phyloP scores from a whole-genome alignment of 2,329 filamentous ascomycete species.

The Sporothrix schenckii region DNA sequence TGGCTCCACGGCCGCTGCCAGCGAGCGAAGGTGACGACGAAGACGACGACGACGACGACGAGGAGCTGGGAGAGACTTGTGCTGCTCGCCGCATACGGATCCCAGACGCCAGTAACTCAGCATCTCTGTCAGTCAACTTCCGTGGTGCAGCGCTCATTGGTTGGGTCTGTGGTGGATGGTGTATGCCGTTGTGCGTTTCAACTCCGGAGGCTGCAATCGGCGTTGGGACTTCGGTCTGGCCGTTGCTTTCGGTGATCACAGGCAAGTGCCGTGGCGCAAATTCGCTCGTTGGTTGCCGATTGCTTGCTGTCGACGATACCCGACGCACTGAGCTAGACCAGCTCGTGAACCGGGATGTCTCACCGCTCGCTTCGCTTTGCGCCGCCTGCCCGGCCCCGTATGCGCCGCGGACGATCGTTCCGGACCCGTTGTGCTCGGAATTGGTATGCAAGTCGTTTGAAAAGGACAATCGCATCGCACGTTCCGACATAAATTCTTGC shows the following conservation, averaged over 20 bases:
- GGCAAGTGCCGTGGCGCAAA: constrained; percentile 19
- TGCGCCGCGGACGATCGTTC: constrained; percentile 11
- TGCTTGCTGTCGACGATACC: constrained; percentile 28
- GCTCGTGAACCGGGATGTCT: constrained; percentile 36
- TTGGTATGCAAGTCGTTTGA: constrained; percentile 30
- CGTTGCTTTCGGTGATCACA: constrained; percentile 26
- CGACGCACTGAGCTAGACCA: constrained; percentile 34
- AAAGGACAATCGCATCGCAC: neutral
- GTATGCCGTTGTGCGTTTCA: neutral
- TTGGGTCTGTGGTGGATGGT: neutral
- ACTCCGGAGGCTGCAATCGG: neutral
- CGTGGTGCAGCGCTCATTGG: neutral
- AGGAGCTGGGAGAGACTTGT: neutral
- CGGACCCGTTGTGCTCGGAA: constrained; percentile 24
- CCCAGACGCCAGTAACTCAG: neutral
- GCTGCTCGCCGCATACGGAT: neutral
- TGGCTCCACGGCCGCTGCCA: constrained; percentile 33
- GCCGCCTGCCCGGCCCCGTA: neutral
- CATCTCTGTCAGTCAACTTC: neutral
- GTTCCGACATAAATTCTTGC: constrained; percentile 34
- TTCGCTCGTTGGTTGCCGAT: neutral
- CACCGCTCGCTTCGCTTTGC: constrained; percentile 25
- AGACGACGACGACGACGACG: constrained; percentile 2
- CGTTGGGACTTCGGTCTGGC: constrained; percentile 3
- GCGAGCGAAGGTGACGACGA: constrained; percentile 33